Percentiles rank a stretch among this genome's conserved stretches.
These are phyloP conservation scores for Ogataea dorogensis DNA, from an alignment of 805 yeast species.

Conservation along the genomic window DNA sequence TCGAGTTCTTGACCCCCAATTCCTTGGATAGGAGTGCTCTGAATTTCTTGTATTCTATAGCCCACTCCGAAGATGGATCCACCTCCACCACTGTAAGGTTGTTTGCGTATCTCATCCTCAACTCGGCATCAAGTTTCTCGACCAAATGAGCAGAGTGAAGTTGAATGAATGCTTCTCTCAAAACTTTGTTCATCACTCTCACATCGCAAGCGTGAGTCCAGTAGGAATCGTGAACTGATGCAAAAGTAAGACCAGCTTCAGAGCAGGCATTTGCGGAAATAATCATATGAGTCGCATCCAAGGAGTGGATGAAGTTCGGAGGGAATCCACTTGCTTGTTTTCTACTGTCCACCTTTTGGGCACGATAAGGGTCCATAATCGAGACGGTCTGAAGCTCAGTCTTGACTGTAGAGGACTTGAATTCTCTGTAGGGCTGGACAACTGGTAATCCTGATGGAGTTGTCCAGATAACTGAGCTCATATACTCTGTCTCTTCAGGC, in stretches of 20 bases:
- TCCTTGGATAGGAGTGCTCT: constrained; percentile 48
- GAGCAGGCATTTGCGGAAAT: constrained; percentile 81
- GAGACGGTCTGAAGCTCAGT: constrained; percentile 87
- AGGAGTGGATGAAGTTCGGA: constrained; percentile 90
- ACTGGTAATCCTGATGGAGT: constrained; percentile 94
- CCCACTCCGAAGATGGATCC: constrained; percentile 51
- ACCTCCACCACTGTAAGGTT: constrained; percentile 62
- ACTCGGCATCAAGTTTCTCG: constrained; percentile 69
- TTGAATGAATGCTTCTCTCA: constrained; percentile 77
- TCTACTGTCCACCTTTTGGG: constrained; percentile 79
- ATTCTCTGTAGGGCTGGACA: constrained; percentile 90
- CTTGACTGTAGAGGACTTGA: constrained; percentile 59
- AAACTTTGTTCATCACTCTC: constrained; percentile 60
- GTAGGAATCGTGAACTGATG: constrained; percentile 95
- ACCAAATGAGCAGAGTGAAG: constrained; percentile 76
- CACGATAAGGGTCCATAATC: constrained; percentile 82
- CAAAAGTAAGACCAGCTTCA: constrained; percentile 65
- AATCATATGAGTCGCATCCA: constrained; percentile 97
- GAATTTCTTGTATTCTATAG: constrained; percentile 45
- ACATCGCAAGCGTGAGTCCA: constrained; percentile 96
- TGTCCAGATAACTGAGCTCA: constrained; percentile 96
- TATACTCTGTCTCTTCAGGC: constrained; percentile 55
- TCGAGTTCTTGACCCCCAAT: constrained; percentile 49
- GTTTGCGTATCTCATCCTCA: constrained; percentile 73
- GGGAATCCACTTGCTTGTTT: constrained; percentile 94